Evolutionary conservation across 768 basidiomycete genomes (phyloP), one percentile per base, ranked within the genome.

Genomic region (Kwoniella bestiolae): DNA sequence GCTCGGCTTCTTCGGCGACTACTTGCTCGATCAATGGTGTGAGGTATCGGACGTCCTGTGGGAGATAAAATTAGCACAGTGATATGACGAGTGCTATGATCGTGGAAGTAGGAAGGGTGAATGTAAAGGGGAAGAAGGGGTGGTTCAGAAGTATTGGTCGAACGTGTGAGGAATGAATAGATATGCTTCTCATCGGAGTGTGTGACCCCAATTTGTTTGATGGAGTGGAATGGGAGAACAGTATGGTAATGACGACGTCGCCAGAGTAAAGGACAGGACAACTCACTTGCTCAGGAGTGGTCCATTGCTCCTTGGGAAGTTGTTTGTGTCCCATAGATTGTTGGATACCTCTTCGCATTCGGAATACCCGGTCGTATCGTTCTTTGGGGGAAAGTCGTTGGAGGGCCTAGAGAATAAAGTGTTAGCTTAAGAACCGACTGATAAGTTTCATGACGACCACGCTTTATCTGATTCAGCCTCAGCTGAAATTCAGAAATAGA

Each of bases 11-110:
- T 83, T 97, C 94, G 69, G 84, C 85, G 73, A 83, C 83, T 67
- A 95, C 89, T 46, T 89, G 86, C 65, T 84, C 71, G 44, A 98
- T 87, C 79, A 89, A 86, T 29, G 91, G 89, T 67, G 84, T 86
- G 73, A 98, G 87, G 86, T 96, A 98, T 64, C 93, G 91, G 68
- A 86, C 81, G 80, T 98, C 95, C 95, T 97, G 82, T 25, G 45
- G 56, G 28, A 23, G 38, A 11, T 25, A 49, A 16, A 46, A 16
- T 21, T 31, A 16, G 28, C 5, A 26, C 21, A 14, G 21, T 38
- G 32, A 31, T 49, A 14, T 44, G 26, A 56, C 18, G 29, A 23
- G 11, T 57, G 35, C 12, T 11, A 55, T 7, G n/a, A 32, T 14
- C 25, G 47, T 49, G 47, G 47, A n/a, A n/a, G n/a, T n/a, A n/a